phyloP scores from a whole-genome alignment of 2,329 filamentous ascomycete species.

The Fusarium tricinctum region DNA sequence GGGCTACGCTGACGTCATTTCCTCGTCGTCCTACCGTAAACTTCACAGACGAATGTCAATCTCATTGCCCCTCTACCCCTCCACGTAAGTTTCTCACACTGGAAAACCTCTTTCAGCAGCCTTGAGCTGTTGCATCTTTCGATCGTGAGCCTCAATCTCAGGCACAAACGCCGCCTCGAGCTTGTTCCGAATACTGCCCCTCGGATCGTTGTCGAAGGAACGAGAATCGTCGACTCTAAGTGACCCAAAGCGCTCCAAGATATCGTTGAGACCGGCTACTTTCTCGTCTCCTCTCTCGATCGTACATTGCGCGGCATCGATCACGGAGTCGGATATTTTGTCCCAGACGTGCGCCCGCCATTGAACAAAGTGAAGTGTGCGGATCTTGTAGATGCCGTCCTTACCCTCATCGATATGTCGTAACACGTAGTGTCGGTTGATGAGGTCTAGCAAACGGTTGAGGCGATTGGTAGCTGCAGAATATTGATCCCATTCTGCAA shows the following conservation, averaged over 20 bases:
- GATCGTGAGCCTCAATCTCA: not conserved
- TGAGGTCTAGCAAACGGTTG: not conserved
- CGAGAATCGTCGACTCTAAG: not conserved
- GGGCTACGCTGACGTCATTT: not conserved
- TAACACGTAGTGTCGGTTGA: not conserved
- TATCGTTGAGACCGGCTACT: not conserved
- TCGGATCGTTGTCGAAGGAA: not conserved
- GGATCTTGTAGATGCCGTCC: not conserved
- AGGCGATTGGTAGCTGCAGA: not conserved
- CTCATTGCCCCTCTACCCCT: too few relatives aligned
- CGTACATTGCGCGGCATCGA: not conserved
- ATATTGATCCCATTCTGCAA: not conserved
- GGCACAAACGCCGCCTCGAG: not conserved
- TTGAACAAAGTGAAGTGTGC: slow-evolving; percentile 3
- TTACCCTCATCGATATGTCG: not conserved
- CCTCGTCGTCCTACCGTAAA: not conserved
- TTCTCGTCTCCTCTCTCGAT: not conserved
- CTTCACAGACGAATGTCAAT: not conserved
- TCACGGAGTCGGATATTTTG: not conserved
- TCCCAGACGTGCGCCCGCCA: not conserved
- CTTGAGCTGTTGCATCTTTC: not conserved
- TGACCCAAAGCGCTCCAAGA: not conserved
- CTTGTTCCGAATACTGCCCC: not conserved
- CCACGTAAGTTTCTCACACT: too few relatives aligned
- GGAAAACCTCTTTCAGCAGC: not conserved